Evolutionary conservation across 306 rosid genomes (phyloP).

Genomic region (Malus fusca): DNA sequence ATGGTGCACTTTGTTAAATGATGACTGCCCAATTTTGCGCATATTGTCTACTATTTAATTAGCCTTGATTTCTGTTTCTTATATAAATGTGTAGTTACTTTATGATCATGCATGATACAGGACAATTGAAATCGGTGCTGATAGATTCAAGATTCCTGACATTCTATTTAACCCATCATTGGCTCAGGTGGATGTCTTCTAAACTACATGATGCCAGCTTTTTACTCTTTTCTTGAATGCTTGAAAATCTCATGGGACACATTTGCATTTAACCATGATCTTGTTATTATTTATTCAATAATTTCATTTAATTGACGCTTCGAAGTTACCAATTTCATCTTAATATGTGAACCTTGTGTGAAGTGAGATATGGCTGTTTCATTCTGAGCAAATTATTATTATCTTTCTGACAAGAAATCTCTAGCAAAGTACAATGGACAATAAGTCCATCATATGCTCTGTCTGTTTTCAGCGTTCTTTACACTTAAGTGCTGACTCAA

Average conservation of each 20-base stretch:
- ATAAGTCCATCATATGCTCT: not conserved
- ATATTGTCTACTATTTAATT: conserved; percentile 3
- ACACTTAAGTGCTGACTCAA: not conserved
- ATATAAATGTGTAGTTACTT: not conserved
- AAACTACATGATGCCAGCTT: conserved; percentile 3
- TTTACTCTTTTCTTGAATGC: not conserved
- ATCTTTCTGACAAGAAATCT: not conserved
- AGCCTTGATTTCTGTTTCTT: conserved; percentile 4
- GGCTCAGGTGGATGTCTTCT: conserved; percentile 53
- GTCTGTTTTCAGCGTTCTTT: not conserved
- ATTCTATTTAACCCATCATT: conserved; percentile 83
- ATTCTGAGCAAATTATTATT: not conserved
- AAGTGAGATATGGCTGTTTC: not conserved
- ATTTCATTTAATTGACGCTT: not conserved
- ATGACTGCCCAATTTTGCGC: conserved; percentile 1
- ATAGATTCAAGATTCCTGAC: conserved; percentile 97
- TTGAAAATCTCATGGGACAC: not conserved
- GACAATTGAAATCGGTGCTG: conserved; percentile 95
- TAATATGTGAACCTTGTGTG: not conserved
- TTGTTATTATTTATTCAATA: not conserved
- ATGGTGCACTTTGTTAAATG: not conserved
- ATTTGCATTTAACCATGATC: not conserved
- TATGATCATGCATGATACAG: conserved; percentile 28
- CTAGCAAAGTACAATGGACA: not conserved
- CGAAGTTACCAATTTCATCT: not conserved